Base-by-base conservation (phyloP, 2,329 filamentous ascomycete species). In the Escovopsis weberi region DNA sequence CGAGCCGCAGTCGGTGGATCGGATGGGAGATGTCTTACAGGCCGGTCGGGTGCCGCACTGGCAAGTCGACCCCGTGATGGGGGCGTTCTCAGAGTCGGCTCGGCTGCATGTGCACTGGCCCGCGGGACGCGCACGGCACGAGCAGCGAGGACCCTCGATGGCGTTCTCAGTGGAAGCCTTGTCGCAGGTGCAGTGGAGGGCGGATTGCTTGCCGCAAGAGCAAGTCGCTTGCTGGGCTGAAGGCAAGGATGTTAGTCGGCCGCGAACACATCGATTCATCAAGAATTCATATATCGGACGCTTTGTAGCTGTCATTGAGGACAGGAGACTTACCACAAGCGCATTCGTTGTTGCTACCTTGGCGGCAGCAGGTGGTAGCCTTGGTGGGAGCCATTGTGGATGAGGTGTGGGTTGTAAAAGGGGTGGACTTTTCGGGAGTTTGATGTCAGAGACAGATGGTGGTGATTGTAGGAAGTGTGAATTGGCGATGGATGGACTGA, bases 171-270 rank as follows among this genome's bases (percentile, higher is more conserved):
- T 64, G 4, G 71, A 50, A 4, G 87, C 74, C 63, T 85, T 88
- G 55, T 77, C 77, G 68, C 89, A 95, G 48, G 70, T 82, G 75
- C 89, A 96, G 60, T 88, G 72, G 39, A 94, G 77, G 40, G 89
- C 89, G 4, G 79, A 76, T 59, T 91, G 75, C 69, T 94, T 79
- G 58, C 89, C 89, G 61, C 89, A 96, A 12, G 85, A 93, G 76
- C 87, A 94, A 46, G 70, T 80, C 8, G 78, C 78, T 62, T 80
- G 70, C 53, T 75, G 62, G 52, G 76, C 77, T 76, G 51, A 37
- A 28, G 10, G 12, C 4, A 28, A 10, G 26, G 10, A 38, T 35
- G 36, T 37, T 26, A 36, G 12, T 12, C 23, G 23, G 15, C 26
- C 9, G 9, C 15, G 37, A 23, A 11, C 8, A 11, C 8, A 32